Evolutionary conservation across 129 eudicot species (phyloP).

Genomic region (Flaveria sonorensis): DNA sequence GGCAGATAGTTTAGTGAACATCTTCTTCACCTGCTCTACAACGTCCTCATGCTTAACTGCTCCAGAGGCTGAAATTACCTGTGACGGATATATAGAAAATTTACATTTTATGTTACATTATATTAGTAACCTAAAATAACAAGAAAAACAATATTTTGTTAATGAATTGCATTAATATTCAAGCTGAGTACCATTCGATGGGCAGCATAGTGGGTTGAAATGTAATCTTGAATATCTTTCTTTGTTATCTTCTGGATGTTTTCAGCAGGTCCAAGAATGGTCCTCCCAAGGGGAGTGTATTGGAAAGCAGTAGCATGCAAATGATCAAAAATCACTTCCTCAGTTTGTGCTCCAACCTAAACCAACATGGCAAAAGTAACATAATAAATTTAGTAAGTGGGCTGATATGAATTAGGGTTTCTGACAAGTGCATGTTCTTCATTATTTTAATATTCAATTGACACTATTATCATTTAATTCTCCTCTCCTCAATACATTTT

Average conservation of each 20-base stretch:
- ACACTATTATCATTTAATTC: background rate
- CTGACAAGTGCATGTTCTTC: background rate
- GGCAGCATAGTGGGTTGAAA: conserved; percentile 88
- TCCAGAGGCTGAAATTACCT: conserved; percentile 94
- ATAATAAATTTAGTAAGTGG: conserved; percentile 3
- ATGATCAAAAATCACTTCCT: conserved; percentile 94
- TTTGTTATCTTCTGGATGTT: conserved; percentile 71
- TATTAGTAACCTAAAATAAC: background rate
- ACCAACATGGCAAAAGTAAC: conserved; percentile 22
- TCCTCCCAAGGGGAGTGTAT: conserved; percentile 86
- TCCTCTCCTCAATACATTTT: background rate
- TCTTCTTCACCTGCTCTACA: conserved; percentile 79
- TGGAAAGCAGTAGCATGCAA: conserved; percentile 98
- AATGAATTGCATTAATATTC: background rate
- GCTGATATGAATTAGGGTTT: background rate
- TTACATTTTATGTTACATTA: conserved; percentile 3
- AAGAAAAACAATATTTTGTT: background rate
- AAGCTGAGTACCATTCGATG: conserved; percentile 78
- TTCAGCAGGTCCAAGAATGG: conserved; percentile 92
- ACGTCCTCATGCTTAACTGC: conserved; percentile 94
- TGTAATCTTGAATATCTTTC: conserved; percentile 69
- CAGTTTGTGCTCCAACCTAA: conserved; percentile 76
- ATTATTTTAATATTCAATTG: background rate
- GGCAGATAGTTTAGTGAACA: conserved; percentile 72
- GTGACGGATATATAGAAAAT: conserved; percentile 8